Conservation (phyloP, 139 green algal genomes). For the Spirogloea muscicola region DNA sequence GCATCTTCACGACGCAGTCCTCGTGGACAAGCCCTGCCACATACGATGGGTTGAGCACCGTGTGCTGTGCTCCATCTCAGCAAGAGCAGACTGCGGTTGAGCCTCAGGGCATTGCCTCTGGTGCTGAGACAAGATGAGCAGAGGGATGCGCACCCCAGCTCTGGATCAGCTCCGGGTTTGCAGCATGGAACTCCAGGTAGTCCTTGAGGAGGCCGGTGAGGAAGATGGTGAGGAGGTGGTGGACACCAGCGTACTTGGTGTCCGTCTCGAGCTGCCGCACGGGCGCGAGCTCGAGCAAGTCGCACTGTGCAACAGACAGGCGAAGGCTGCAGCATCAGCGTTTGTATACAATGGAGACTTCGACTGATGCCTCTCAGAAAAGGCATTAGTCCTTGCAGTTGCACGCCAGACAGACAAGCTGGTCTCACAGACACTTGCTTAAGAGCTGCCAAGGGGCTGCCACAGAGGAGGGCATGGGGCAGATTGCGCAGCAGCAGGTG, state of each 20-base stretch:
- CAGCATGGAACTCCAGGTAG: slow-evolving; percentile 19
- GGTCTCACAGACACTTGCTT: background rate
- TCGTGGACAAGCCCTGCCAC: slow-evolving; percentile 20
- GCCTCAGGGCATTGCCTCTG: no score
- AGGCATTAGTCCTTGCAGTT: background rate
- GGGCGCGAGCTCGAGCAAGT: slow-evolving; percentile 41
- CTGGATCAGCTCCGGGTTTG: no score
- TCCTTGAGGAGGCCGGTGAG: slow-evolving; percentile 12
- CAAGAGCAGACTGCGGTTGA: no score
- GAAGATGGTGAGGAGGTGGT: slow-evolving; percentile 36
- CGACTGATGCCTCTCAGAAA: background rate
- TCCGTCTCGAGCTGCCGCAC: slow-evolving; percentile 29
- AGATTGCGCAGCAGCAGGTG: background rate
- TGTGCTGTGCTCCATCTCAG: no score
- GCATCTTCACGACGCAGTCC: slow-evolving; percentile 46
- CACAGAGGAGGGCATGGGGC: background rate
- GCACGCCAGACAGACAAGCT: background rate
- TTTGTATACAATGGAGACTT: slow-evolving; percentile 1
- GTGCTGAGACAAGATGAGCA: no score
- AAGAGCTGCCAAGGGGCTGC: no score
- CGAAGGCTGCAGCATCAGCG: no score
- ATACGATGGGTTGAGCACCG: slow-evolving; percentile 1
- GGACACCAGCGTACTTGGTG: slow-evolving; percentile 11
- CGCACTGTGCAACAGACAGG: no score
- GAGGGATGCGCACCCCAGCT: no score